A percentile compares a stretch with the other conserved stretches of the same genome.
These are phyloP conservation scores for Lachnum nothofagi DNA, from an alignment of 2,329 filamentous ascomycete genomes.

Conservation along the genomic window DNA sequence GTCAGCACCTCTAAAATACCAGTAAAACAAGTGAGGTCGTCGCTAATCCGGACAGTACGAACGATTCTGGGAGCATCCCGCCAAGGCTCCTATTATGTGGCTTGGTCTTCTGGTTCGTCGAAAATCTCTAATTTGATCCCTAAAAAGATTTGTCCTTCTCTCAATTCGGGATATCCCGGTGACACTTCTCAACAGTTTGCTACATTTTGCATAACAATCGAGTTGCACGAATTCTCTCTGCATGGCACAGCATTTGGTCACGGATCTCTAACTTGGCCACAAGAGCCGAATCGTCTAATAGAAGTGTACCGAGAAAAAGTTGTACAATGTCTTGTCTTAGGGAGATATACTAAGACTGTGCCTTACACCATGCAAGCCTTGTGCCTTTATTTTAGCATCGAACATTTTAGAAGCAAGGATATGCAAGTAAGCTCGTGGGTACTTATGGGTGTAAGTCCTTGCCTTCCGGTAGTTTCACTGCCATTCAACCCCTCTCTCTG, in stretches of 20 bases:
- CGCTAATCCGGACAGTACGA: conserved; percentile 20
- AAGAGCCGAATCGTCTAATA: conserved; percentile 36
- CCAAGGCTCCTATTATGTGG: conserved; percentile 40
- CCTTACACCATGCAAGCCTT: conserved; percentile 45
- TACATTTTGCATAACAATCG: conserved; percentile 15
- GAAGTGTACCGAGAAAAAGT: conserved; percentile 45
- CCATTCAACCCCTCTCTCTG: conserved; percentile 30
- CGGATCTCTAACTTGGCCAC: neutral
- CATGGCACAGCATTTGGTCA: neutral
- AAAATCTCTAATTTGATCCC: neutral
- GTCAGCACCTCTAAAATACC: conserved; percentile 26
- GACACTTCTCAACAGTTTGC: conserved; percentile 20
- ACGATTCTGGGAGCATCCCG: conserved; percentile 22
- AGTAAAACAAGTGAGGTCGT: conserved; percentile 4
- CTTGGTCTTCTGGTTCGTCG: conserved; percentile 39
- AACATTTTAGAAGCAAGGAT: conserved; percentile 46
- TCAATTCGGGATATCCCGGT: neutral
- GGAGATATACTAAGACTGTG: conserved; percentile 46
- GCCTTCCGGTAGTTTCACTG: neutral
- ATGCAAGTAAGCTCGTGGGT: conserved; percentile 33
- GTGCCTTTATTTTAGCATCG: conserved; percentile 46
- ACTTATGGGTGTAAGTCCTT: no score
- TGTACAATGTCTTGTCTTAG: conserved; percentile 45
- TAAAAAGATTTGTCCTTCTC: neutral
- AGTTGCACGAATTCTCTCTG: conserved; percentile 32